Conservation (phyloP, 208 protist species). For the Crithidia expoeki region DNA sequence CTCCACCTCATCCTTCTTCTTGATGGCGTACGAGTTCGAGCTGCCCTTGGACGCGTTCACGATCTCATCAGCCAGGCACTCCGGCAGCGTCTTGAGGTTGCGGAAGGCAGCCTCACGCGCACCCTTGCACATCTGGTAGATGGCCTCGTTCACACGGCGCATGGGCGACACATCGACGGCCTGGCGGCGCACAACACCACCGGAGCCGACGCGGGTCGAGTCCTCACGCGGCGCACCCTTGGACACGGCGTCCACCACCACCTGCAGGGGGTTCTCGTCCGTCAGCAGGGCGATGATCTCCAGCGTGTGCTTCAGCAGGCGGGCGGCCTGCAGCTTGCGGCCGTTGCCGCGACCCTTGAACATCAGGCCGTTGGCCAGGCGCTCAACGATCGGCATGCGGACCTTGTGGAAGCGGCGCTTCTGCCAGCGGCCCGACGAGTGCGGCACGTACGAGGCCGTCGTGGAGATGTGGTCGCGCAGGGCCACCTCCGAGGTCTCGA, state of each 20-base stretch:
- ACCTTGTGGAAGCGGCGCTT: constrained; percentile 99
- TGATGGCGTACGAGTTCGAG: constrained; percentile 99
- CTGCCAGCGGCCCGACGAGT: constrained; percentile 98
- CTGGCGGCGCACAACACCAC: constrained; percentile 99
- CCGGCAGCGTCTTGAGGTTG: constrained; percentile 99
- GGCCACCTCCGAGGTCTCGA: constrained; percentile 88
- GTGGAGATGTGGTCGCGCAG: constrained; percentile 98
- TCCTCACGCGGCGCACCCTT: constrained; percentile 99
- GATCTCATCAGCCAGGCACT: constrained; percentile 99
- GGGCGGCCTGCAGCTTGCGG: constrained; percentile 99
- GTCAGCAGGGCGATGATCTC: constrained; percentile 99
- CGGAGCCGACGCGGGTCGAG: constrained; percentile 99
- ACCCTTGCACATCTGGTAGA: constrained; percentile 98
- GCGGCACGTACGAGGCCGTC: constrained; percentile 97
- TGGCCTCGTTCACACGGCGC: constrained; percentile 98
- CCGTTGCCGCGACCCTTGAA: constrained; percentile 99
- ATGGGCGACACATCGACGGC: constrained; percentile 99
- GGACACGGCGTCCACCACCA: constrained; percentile 98
- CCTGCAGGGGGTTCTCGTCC: constrained; percentile 99
- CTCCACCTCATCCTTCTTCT: constrained; percentile 99
- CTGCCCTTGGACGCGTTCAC: constrained; percentile 98
- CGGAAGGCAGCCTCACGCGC: constrained; percentile 98
- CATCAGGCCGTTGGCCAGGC: constrained; percentile 98
- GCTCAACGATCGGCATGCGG: constrained; percentile 95
- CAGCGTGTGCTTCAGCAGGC: constrained; percentile 98